Conservation (phyloP, 768 basidiomycete species). For the Lentinula raphanica region DNA sequence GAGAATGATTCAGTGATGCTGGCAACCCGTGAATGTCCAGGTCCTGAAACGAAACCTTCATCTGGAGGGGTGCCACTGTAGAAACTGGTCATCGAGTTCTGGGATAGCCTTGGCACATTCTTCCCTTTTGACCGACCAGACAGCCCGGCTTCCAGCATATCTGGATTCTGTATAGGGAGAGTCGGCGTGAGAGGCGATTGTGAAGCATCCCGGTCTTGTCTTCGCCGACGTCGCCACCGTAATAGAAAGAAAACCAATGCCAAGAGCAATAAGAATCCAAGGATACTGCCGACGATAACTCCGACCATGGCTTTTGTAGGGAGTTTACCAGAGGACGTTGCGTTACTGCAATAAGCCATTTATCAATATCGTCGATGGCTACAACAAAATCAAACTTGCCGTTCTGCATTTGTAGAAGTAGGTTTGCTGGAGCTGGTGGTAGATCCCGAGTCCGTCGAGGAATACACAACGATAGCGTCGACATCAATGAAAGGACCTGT, state of each 20-base stretch:
- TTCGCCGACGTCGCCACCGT: constrained; percentile 21
- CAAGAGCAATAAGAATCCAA: constrained; percentile 19
- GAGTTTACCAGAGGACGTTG: not conserved
- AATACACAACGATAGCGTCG: constrained; percentile 36
- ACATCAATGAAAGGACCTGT: constrained; percentile 39
- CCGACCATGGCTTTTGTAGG: constrained; percentile 5
- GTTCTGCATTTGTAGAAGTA: not conserved
- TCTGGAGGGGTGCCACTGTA: constrained; percentile 1
- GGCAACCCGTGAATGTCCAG: constrained; percentile 4
- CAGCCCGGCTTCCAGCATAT: constrained; percentile 23
- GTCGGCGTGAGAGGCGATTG: constrained; percentile 24
- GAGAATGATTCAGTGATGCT: not conserved
- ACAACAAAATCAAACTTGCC: not conserved
- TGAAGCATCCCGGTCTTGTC: not conserved
- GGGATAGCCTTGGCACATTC: not conserved
- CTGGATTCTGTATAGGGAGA: constrained; percentile 28
- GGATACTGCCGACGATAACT: constrained; percentile 20
- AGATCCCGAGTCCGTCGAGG: constrained; percentile 12
- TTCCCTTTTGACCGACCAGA: constrained; percentile 12
- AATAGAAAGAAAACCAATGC: constrained; percentile 22
- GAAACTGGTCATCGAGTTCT: constrained; percentile 4
- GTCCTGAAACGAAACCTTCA: not conserved
- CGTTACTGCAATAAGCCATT: not conserved
- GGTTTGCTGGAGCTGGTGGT: not conserved
- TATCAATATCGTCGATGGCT: not conserved